Evolutionary conservation across 495 filamentous ascomycete species (phyloP).

Genomic region (Penicillium silybi): DNA sequence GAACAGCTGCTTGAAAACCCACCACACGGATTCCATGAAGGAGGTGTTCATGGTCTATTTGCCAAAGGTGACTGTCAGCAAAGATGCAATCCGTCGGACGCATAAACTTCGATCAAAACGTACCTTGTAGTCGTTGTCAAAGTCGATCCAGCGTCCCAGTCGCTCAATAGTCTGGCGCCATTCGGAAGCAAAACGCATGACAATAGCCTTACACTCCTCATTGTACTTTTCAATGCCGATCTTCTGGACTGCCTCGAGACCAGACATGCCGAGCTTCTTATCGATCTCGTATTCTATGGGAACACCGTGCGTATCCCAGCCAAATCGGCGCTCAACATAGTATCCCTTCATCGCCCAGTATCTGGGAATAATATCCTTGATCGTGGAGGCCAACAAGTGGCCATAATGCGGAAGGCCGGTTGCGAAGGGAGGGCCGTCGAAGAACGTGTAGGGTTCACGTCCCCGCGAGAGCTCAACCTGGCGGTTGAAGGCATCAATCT

Average conservation of each 20-base stretch:
- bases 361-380: conserved; percentile 94
- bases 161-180: conserved; percentile 89
- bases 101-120: not conserved
- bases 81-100: not conserved
- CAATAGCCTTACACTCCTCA: conserved; percentile 85
- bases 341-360: conserved; percentile 98
- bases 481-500: conserved; percentile 81
- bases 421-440: conserved; percentile 60
- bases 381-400: conserved; percentile 90
- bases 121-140: conserved; percentile 97
- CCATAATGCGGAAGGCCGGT: conserved; percentile 91
- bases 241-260: conserved; percentile 80
- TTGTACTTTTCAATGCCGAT: conserved; percentile 92
- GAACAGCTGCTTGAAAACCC: conserved; percentile 57
- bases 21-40: conserved; percentile 96
- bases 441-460: conserved; percentile 66
- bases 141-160: conserved; percentile 95
- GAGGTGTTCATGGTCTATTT: conserved; percentile 77
- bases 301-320: conserved; percentile 92
- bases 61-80: not conserved
- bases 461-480: conserved; percentile 72
- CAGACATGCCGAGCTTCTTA: conserved; percentile 90
- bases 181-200: conserved; percentile 87
- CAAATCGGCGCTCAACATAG: conserved; percentile 69
- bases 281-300: conserved; percentile 98